These are phyloP conservation scores for Leptomonas pyrrhocoris DNA, from an alignment of 208 protist species.

Conservation along the genomic window DNA sequence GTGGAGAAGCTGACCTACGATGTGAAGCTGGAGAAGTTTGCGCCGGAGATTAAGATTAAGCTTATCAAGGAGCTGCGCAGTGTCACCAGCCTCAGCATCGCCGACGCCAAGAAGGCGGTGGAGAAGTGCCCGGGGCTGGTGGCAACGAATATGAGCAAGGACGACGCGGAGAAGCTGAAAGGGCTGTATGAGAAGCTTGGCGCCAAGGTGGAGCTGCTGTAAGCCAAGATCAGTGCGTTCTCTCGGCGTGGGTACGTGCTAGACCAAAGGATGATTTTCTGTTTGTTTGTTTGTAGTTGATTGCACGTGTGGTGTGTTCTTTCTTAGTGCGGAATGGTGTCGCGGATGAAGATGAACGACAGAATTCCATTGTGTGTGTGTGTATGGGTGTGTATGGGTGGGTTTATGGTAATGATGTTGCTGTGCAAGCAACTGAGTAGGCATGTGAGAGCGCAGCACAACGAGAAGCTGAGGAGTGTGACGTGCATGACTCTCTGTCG, in stretches of 20 bases:
- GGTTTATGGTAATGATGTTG: not conserved
- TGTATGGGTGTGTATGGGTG: not conserved
- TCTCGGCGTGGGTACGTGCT: not conserved
- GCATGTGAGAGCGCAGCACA: too few relatives aligned
- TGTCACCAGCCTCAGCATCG: slow-evolving; percentile 84
- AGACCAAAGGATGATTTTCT: too few relatives aligned
- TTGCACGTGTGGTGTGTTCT: too few relatives aligned
- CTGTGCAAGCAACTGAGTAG: too few relatives aligned
- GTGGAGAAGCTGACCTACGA: slow-evolving; percentile 89
- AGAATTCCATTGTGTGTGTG: not conserved
- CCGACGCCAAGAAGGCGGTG: slow-evolving; percentile 89
- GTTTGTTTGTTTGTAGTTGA: too few relatives aligned
- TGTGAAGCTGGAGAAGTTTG: slow-evolving; percentile 87
- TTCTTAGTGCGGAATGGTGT: too few relatives aligned
- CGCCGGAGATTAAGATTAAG: slow-evolving; percentile 89
- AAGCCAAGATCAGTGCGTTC: too few relatives aligned
- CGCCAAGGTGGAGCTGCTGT: slow-evolving; percentile 86
- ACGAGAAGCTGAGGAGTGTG: too few relatives aligned
- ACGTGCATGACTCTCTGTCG: too few relatives aligned
- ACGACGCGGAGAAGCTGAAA: slow-evolving; percentile 91
- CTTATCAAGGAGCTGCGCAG: slow-evolving; percentile 92
- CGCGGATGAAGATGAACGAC: too few relatives aligned
- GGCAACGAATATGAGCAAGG: slow-evolving; percentile 84
- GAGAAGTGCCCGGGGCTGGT: slow-evolving; percentile 92
- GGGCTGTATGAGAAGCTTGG: slow-evolving; percentile 88